Evolutionary conservation across 345 rosid genomes (phyloP), one percentile per base, ranked within the genome.

Genomic region (Rubroshorea leprosula): DNA sequence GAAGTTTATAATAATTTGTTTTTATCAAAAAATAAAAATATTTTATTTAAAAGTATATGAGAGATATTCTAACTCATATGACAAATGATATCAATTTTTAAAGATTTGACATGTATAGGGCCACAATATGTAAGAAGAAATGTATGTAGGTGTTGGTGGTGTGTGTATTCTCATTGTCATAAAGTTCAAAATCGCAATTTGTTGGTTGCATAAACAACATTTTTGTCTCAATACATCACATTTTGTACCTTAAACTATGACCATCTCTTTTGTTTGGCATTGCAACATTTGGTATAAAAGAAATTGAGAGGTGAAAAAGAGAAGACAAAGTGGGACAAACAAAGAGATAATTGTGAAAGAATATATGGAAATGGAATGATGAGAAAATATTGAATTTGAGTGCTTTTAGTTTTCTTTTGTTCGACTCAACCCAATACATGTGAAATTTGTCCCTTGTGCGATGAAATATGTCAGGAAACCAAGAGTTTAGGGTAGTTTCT

Each of bases 401-500:
- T n/a, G n/a, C 54, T 50, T 23, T 23, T 23, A 22, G 29, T 16
- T 53, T 53, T 29, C 23, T 53, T 53, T 53, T 27, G 3, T 6
- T 14, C 22, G n/a, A 27, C 57, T 53, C 57, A 53, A 53, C 57
- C 43, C 9, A 35, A 35, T 9, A 29, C 31, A 25, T 26, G 41
- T 24, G 41, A 13, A 27, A 15, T 51, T 2, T 27, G 13, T 21
- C 35, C 35, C 26, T 53, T 27, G 0, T 2, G 55, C 3, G 39
- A 27, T 24, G 26, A 9, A 20, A 25, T 35, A 6, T 53, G 23
- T 25, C 57, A 27, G 35, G 20, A 22, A 38, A 20, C 35, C 22
- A 2, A 27, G n/a, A 16, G 18, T 53, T 53, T 53, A 21, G 57
- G 55, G 39, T 53, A 53, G 43, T 27, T 53, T 53, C 57, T 53